Conservation (phyloP, 2,329 filamentous ascomycete species). For the Pestalotiopsis sp. region DNA sequence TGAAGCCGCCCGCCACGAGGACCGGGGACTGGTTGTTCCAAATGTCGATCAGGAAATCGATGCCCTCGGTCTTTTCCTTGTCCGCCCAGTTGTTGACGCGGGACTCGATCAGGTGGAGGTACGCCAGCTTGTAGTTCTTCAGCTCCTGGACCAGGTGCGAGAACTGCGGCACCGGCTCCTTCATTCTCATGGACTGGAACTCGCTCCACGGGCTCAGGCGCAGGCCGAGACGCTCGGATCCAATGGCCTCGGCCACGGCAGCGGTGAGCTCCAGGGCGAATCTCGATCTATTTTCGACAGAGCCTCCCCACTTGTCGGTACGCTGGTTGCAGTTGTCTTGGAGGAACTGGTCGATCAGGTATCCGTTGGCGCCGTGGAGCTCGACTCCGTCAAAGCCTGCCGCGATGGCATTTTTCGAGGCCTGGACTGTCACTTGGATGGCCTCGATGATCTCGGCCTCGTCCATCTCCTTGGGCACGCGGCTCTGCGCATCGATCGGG, state of each 20-base stretch:
- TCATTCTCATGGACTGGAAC: slow-evolving; percentile 59
- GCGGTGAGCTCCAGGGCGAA: slow-evolving; percentile 52
- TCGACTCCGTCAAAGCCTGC: slow-evolving; percentile 20
- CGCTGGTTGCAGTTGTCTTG: slow-evolving; percentile 54
- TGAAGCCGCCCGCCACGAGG: slow-evolving; percentile 50
- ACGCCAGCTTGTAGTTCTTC: slow-evolving; percentile 52
- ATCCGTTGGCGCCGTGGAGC: slow-evolving; percentile 40
- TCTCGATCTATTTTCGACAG: slow-evolving; percentile 52
- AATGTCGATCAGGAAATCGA: slow-evolving; percentile 28
- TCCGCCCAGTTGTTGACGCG: slow-evolving; percentile 34
- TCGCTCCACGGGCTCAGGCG: slow-evolving; percentile 51
- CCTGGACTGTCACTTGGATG: slow-evolving; percentile 18
- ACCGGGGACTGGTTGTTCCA: slow-evolving; percentile 33
- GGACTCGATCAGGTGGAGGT: slow-evolving; percentile 57
- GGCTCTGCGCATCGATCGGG: slow-evolving; percentile 6
- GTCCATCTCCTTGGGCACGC: slow-evolving; percentile 24
- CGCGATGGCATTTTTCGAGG: slow-evolving; percentile 14
- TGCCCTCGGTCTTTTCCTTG: not conserved
- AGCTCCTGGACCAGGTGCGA: slow-evolving; percentile 49
- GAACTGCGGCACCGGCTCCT: slow-evolving; percentile 57
- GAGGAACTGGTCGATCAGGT: slow-evolving; percentile 56
- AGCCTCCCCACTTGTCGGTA: slow-evolving; percentile 54
- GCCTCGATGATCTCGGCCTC: slow-evolving; percentile 18
- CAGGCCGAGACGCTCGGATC: slow-evolving; percentile 46
- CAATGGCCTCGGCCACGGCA: slow-evolving; percentile 50